Evolutionary conservation across 208 protist genomes (phyloP).

Genomic region (Naegleria gruberi): DNA sequence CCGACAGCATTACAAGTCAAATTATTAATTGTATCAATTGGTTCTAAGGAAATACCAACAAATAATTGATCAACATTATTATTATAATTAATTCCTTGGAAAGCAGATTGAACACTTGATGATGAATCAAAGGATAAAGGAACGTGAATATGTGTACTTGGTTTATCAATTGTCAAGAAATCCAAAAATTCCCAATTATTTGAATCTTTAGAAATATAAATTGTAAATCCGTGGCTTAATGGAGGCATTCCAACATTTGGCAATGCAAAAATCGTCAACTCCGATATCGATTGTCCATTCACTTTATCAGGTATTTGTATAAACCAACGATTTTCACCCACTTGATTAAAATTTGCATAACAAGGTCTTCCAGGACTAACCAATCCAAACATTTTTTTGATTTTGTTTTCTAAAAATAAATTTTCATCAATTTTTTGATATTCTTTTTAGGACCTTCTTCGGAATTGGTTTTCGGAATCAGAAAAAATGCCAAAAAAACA

Average conservation of each 20-base stretch:
- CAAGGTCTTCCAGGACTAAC: not conserved
- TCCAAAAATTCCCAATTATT: slow-evolving; percentile 5
- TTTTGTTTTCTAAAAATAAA: not conserved
- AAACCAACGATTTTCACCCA: not conserved
- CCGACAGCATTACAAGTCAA: not conserved
- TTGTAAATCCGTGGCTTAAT: not conserved
- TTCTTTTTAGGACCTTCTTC: too few species aligned
- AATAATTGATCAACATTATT: not conserved
- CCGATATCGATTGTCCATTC: not conserved
- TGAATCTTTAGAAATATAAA: not conserved
- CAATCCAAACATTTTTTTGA: not conserved
- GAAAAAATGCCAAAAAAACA: too few species aligned
- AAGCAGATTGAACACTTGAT: too few species aligned
- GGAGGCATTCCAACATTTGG: not conserved
- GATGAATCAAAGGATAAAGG: not conserved
- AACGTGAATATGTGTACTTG: not conserved
- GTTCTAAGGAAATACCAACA: not conserved
- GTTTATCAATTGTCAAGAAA: not conserved
- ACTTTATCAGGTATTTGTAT: not conserved
- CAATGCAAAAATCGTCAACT: not conserved
- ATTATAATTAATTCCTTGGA: not conserved
- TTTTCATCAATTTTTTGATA: too few species aligned
- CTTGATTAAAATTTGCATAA: not conserved
- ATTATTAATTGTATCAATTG: not conserved
- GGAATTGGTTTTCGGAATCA: too few species aligned